Evolutionary conservation across 495 filamentous ascomycete species (phyloP).

Genomic region (Penicillium canariense): DNA sequence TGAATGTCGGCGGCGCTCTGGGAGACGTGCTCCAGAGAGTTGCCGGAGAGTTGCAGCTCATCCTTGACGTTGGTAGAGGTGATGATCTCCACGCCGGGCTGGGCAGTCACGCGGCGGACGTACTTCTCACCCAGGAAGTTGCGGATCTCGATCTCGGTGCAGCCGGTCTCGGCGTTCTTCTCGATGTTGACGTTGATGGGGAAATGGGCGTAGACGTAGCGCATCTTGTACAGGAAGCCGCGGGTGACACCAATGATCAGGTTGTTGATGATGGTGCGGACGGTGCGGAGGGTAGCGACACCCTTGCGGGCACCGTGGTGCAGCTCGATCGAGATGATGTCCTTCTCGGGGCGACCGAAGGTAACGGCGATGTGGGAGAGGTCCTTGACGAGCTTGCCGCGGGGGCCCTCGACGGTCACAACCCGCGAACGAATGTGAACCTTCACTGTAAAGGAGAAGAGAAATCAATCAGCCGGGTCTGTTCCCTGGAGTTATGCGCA

Average conservation of each 20-base stretch:
- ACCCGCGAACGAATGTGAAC: conserved; percentile 91
- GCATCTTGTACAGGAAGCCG: conserved; percentile 99
- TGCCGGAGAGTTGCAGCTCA: conserved; percentile 87
- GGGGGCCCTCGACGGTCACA: conserved; percentile 94
- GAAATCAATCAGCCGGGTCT: conserved; percentile 27
- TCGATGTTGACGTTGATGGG: conserved; percentile 99
- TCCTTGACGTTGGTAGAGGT: conserved; percentile 92
- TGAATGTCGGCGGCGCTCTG: conserved; percentile 98
- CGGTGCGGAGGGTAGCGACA: conserved; percentile 94
- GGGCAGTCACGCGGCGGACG: conserved; percentile 85
- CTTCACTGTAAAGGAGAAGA: conserved; percentile 65
- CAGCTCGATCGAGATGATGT: conserved; percentile 89
- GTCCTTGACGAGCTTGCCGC: conserved; percentile 94
- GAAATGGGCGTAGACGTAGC: conserved; percentile 99
- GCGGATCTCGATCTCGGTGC: conserved; percentile 91
- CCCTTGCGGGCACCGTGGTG: conserved; percentile 98
- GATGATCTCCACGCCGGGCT: conserved; percentile 84
- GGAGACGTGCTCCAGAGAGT: conserved; percentile 94
- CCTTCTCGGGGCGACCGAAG: conserved; percentile 79
- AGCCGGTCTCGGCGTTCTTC: conserved; percentile 87
- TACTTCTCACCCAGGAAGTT: conserved; percentile 99
- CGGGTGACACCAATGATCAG: conserved; percentile 95
- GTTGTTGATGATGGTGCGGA: conserved; percentile 97
- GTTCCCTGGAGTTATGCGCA: not conserved
- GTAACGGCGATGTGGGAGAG: conserved; percentile 93